These are phyloP conservation scores for Populus hybrid DNA, from an alignment of 441 rosid species.

Conservation along the genomic window DNA sequence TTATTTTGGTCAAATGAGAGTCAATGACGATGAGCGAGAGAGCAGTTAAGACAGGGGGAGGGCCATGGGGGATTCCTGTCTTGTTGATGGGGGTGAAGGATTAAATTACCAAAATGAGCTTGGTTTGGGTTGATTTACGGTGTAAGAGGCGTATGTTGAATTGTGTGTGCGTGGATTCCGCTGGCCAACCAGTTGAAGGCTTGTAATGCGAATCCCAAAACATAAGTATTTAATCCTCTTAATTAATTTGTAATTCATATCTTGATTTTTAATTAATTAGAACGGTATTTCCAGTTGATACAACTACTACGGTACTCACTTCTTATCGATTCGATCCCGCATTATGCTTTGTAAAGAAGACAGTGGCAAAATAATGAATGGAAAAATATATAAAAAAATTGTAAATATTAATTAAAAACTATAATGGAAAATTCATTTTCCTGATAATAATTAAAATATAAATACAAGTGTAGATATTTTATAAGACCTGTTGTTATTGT, in stretches of 20 bases:
- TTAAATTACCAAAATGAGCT: slow-evolving; percentile 10
- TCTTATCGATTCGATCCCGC: background rate
- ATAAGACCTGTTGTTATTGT: no score
- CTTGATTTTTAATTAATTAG: background rate
- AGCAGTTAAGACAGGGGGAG: background rate
- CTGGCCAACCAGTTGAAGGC: background rate
- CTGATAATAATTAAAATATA: no score
- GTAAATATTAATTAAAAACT: no score
- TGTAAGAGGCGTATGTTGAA: background rate
- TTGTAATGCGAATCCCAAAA: background rate
- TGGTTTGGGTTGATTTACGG: background rate
- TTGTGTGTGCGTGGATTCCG: background rate
- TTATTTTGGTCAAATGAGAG: slow-evolving; percentile 10
- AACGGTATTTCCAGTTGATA: background rate
- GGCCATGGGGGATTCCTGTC: background rate
- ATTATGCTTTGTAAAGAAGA: background rate
- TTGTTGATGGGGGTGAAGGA: background rate
- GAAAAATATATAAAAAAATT: no score
- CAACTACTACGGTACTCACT: background rate
- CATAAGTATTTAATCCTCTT: background rate
- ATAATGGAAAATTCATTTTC: no score
- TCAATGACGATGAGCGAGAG: background rate
- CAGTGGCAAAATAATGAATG: background rate
- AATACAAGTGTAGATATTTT: no score
- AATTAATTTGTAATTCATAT: no score